phyloP scores from a whole-genome alignment of 2,329 filamentous ascomycete genomes.

The Colletotrichum lentis region DNA sequence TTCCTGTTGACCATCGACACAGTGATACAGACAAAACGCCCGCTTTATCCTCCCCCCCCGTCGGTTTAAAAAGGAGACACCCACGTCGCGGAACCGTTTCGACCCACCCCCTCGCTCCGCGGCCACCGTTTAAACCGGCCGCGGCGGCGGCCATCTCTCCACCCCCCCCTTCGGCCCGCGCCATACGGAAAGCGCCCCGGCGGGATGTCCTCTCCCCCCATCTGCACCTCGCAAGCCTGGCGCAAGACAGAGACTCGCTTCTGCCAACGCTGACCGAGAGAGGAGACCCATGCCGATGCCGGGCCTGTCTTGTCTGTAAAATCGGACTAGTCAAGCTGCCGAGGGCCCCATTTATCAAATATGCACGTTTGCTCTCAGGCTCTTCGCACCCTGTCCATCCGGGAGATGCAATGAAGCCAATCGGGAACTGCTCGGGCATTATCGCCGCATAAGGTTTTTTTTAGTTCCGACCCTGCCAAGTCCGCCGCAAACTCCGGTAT shows the following conservation, averaged over 20 bases:
- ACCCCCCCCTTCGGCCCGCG: slow-evolving; percentile 7
- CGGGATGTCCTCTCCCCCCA: not conserved
- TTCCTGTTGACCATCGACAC: not conserved
- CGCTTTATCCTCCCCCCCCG: not conserved
- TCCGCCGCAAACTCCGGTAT: not conserved
- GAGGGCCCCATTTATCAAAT: not conserved
- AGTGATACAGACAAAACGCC: not conserved
- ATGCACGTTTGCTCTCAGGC: not conserved
- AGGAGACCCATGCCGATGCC: slow-evolving; percentile 24
- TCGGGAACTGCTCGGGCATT: not conserved
- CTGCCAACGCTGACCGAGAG: slow-evolving; percentile 1
- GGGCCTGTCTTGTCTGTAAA: not conserved
- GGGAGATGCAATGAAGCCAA: slow-evolving; percentile 5
- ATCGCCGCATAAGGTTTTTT: not conserved
- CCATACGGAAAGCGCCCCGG: not conserved
- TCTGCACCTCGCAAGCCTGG: not conserved
- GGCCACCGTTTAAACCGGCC: not conserved
- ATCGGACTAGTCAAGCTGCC: not conserved
- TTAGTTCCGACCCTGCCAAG: not conserved
- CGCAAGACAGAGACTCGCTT: not conserved
- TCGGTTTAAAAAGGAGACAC: not conserved
- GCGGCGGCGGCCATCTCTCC: slow-evolving; percentile 4
- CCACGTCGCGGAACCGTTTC: slow-evolving; percentile 35
- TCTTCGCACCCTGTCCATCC: not conserved
- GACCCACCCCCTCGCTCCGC: slow-evolving; percentile 21